Percentiles rank a stretch among this genome's conserved stretches.
These are phyloP conservation scores for Solanum etuberosum DNA, from an alignment of 257 asterid species.

Conservation along the genomic window DNA sequence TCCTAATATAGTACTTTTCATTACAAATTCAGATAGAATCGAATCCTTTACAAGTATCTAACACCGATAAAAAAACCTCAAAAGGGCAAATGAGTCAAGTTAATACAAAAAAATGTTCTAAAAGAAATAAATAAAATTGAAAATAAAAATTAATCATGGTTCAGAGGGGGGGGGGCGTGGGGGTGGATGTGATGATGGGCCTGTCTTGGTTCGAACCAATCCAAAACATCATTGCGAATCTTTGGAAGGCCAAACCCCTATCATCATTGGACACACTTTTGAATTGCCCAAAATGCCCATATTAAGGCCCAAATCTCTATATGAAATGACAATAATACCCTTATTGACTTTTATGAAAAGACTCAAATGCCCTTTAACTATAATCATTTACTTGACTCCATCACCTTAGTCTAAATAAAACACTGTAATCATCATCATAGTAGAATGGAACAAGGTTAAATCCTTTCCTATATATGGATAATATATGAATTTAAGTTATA, in stretches of 20 bases:
- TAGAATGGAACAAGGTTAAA: constrained; percentile 6
- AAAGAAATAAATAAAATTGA: not conserved
- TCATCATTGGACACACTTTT: constrained; percentile 16
- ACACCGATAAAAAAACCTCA: not conserved
- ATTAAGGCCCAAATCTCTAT: not conserved
- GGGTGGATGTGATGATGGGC: constrained; percentile 46
- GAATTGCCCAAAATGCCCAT: constrained; percentile 20
- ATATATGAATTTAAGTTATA: not conserved
- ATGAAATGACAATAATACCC: not conserved
- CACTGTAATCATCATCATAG: constrained; percentile 29
- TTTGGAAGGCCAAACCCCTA: constrained; percentile 41
- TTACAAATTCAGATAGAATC: not conserved
- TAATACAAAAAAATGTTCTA: not conserved
- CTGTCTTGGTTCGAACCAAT: constrained; percentile 62
- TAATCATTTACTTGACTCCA: constrained; percentile 67
- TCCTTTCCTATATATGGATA: not conserved
- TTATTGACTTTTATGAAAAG: not conserved
- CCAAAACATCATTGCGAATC: constrained; percentile 85
- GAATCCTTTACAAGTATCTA: not conserved
- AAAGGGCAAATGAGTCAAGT: constrained; percentile 6
- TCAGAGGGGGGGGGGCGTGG: not conserved
- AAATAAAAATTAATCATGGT: constrained; percentile 11
- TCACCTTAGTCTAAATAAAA: constrained; percentile 9
- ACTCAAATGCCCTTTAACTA: constrained; percentile 15
- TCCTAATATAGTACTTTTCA: not conserved